These are phyloP conservation scores for Fraxinus xanthoxyloides DNA, from an alignment of 305 asterid species.

Conservation along the genomic window DNA sequence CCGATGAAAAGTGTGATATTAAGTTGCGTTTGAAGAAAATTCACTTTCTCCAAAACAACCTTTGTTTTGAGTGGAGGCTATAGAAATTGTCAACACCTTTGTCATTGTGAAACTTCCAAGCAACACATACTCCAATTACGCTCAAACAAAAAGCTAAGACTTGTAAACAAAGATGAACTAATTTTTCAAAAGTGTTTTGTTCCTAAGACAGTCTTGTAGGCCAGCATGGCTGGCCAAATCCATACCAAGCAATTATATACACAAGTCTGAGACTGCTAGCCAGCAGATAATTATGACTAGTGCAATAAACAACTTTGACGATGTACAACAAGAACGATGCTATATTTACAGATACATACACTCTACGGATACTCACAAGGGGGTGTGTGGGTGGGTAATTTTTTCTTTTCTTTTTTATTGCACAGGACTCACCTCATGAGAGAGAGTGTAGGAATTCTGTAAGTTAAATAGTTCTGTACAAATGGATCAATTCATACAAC, in stretches of 20 bases:
- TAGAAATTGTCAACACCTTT: conserved; percentile 72
- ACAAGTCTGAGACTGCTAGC: not conserved
- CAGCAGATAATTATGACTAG: not conserved
- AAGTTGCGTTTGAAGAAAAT: conserved; percentile 58
- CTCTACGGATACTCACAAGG: too few species aligned
- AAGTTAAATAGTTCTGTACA: too few species aligned
- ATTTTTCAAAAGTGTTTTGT: conserved; percentile 56
- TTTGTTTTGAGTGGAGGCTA: conserved; percentile 63
- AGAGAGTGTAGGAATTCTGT: too few species aligned
- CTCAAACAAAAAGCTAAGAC: conserved; percentile 52
- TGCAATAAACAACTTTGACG: not conserved
- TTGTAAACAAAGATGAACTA: conserved; percentile 67
- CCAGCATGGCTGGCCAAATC: conserved; percentile 66
- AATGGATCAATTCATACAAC: too few species aligned
- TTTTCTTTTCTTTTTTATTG: too few species aligned
- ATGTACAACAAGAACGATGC: not conserved
- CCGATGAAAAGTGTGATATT: conserved; percentile 68
- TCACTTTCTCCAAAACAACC: conserved; percentile 72
- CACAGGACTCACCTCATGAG: too few species aligned
- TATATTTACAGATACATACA: too few species aligned
- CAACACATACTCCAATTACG: conserved; percentile 70
- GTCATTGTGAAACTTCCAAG: conserved; percentile 77
- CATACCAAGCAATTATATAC: conserved; percentile 6
- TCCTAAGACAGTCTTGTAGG: conserved; percentile 80
- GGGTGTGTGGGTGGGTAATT: too few species aligned